Percentiles rank a stretch among this genome's conserved stretches.
Conservation (phyloP, 148 eudicot genomes). For the Rhododendron kiyosumense region DNA sequence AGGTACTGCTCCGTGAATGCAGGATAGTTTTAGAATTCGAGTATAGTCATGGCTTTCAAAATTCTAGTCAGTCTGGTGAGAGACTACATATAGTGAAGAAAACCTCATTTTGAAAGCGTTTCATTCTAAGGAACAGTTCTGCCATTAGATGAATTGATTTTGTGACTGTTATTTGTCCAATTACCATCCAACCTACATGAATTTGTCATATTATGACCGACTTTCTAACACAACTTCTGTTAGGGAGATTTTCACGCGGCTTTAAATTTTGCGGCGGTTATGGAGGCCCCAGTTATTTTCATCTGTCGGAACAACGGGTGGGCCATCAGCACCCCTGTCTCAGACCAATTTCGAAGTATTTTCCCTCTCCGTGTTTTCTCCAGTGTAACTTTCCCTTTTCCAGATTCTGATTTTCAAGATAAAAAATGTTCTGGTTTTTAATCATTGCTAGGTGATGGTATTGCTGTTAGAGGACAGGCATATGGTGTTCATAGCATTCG, state of each 20-base stretch:
- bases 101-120: neutral
- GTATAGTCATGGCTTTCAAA: neutral
- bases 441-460: neutral
- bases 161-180: neutral
- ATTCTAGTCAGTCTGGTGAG: neutral
- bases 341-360: conserved; percentile 2
- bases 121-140: neutral
- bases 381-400: neutral
- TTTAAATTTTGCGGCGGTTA: neutral
- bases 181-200: neutral
- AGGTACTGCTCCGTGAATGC: neutral
- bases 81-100: neutral
- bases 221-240: neutral
- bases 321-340: conserved; percentile 1
- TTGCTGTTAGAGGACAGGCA: conserved; percentile 2
- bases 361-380: neutral
- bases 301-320: conserved; percentile 1
- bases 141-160: neutral
- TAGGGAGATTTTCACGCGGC: neutral
- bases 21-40: neutral
- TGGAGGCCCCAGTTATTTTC: conserved; percentile 3
- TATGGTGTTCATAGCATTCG: neutral
- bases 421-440: neutral
- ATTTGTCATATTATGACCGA: neutral
- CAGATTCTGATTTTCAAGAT: neutral